A percentile compares a stretch with the other conserved stretches of the same genome.
Conservation (phyloP, 805 yeast species). For the Tetrapisispora taiwanensis region DNA sequence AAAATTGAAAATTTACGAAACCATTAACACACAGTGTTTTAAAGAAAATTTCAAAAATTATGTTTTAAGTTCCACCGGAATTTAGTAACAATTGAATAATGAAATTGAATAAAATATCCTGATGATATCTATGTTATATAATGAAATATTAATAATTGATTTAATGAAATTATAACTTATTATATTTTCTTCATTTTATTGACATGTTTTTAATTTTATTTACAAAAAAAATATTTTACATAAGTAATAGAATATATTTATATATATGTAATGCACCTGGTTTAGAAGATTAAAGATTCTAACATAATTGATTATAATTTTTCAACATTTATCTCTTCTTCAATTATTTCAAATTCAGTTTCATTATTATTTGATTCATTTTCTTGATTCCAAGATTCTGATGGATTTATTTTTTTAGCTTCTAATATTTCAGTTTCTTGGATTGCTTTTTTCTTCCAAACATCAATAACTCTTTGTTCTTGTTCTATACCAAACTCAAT, state of each 20-base stretch:
- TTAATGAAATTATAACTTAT: no score
- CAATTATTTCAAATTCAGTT: neutral
- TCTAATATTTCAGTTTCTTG: slow-evolving; percentile 48
- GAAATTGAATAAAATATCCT: no score
- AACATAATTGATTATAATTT: no score
- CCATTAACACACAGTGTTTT: no score
- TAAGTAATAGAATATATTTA: no score
- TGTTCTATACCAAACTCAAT: slow-evolving; percentile 57
- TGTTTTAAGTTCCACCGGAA: slow-evolving; percentile 1
- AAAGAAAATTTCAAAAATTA: no score
- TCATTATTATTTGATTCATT: neutral
- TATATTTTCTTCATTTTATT: neutral
- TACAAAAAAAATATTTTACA: neutral
- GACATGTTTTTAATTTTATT: neutral
- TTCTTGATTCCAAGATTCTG: slow-evolving; percentile 20
- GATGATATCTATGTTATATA: no score
- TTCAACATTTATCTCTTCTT: neutral
- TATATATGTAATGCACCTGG: no score
- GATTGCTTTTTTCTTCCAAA: slow-evolving; percentile 65
- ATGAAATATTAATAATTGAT: no score
- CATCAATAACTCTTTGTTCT: slow-evolving; percentile 61
- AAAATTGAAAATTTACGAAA: no score
- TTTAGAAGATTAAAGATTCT: neutral
- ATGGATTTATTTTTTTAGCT: slow-evolving; percentile 35
- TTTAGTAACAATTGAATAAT: neutral